Evolutionary conservation across 441 rosid genomes (phyloP).

Genomic region (Pelargonium fulgidum): DNA sequence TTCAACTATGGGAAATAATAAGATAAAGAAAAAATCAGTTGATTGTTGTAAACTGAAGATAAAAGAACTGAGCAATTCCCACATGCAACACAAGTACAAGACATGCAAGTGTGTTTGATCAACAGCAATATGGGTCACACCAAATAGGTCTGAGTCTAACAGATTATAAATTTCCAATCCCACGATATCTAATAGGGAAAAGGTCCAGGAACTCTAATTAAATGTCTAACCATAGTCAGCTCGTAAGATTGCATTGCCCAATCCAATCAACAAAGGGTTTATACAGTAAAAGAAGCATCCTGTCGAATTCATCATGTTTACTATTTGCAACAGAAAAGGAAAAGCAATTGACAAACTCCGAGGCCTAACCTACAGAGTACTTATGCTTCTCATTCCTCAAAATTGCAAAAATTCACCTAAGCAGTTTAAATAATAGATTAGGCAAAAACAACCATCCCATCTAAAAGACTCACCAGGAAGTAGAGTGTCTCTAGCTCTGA

Average conservation of each 20-base stretch:
- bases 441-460: constrained; percentile 12
- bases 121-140: background rate
- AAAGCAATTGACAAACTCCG: background rate
- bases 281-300: background rate
- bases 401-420: background rate
- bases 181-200: background rate
- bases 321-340: background rate
- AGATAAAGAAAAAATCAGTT: too few relatives aligned
- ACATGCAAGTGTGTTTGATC: background rate
- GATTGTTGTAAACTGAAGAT: background rate
- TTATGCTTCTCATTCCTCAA: background rate
- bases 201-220: background rate
- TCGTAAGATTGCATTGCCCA: background rate
- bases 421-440: background rate
- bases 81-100: background rate
- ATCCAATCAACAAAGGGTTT: background rate
- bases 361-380: background rate
- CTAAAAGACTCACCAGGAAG: constrained; percentile 55
- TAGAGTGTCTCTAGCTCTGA: constrained; percentile 73
- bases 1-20: too few relatives aligned
- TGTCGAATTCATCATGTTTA: background rate
- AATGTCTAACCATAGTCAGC: background rate
- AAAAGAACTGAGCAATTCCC: background rate
- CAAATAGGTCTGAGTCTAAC: background rate
- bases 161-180: background rate